phyloP scores from a whole-genome alignment of 164 flowering plant species.

The Sextonia rubra region DNA sequence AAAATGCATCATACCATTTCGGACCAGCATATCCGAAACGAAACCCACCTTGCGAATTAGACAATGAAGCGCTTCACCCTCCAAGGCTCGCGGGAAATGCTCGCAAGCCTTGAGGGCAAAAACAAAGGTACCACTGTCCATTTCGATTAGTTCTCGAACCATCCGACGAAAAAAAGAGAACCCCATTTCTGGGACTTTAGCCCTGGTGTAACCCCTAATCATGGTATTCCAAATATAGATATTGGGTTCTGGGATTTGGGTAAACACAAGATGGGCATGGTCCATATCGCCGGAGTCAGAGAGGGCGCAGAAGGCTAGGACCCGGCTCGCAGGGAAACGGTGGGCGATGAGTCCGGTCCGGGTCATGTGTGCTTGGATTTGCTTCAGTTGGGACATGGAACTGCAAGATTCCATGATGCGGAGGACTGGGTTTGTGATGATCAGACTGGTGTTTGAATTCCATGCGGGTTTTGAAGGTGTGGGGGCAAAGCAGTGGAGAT shows the following conservation, averaged over 20 bases:
- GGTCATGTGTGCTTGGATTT: conserved; percentile 66
- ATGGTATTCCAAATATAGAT: conserved; percentile 28
- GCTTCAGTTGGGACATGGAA: conserved; percentile 51
- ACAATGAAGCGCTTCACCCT: conserved; percentile 41
- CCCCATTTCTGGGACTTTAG: conserved; percentile 20
- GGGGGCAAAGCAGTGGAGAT: background rate
- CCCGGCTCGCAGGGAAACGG: conserved; percentile 53
- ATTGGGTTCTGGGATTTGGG: conserved; percentile 8
- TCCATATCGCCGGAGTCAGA: conserved; percentile 33
- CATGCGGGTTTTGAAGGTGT: conserved; percentile 3
- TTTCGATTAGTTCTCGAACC: conserved; percentile 35
- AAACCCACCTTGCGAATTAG: conserved; percentile 44
- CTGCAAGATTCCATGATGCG: conserved; percentile 45
- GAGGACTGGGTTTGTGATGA: conserved; percentile 38
- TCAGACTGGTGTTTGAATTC: conserved; percentile 14
- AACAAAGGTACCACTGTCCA: conserved; percentile 53
- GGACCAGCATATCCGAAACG: conserved; percentile 33
- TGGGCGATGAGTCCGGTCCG: conserved; percentile 46
- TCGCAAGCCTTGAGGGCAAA: conserved; percentile 54
- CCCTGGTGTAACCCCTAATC: conserved; percentile 45
- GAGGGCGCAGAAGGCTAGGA: conserved; percentile 55
- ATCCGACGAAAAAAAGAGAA: conserved; percentile 38
- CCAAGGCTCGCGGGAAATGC: conserved; percentile 15
- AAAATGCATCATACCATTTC: conserved; percentile 53
- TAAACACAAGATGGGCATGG: conserved; percentile 11